Conservation (phyloP, 441 rosid genomes). For the Biscutella auriculata region DNA sequence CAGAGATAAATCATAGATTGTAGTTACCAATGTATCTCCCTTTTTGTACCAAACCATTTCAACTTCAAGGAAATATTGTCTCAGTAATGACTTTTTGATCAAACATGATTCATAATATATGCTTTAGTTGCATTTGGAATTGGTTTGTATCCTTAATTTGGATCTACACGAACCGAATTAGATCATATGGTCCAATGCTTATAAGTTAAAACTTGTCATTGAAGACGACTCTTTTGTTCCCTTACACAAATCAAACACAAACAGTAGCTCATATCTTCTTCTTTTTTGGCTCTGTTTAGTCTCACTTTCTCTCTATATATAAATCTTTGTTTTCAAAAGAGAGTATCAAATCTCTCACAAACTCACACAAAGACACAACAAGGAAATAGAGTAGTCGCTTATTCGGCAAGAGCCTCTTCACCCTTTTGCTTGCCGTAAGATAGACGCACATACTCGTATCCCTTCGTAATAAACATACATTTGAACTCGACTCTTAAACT, state of each 20-base stretch:
- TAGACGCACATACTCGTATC: slow-evolving; percentile 5
- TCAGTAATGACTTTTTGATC: background rate
- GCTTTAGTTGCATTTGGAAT: too few relatives aligned
- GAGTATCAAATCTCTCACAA: slow-evolving; percentile 20
- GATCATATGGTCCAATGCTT: background rate
- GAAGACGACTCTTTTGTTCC: background rate
- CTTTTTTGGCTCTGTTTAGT: background rate
- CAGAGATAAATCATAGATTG: background rate
- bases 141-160: too few relatives aligned
- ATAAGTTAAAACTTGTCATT: slow-evolving; percentile 4
- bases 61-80: background rate
- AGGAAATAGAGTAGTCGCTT: slow-evolving; percentile 9
- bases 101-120: background rate
- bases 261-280: slow-evolving; percentile 11
- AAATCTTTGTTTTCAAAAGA: slow-evolving; percentile 11
- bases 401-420: slow-evolving; percentile 22
- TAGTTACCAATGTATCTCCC: background rate
- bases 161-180: background rate
- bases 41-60: background rate
- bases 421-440: slow-evolving; percentile 13
- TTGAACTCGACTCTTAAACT: slow-evolving; percentile 18
- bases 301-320: background rate
- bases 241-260: slow-evolving; percentile 16
- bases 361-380: slow-evolving; percentile 20
- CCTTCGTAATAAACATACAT: slow-evolving; percentile 17